Evolutionary conservation across 768 basidiomycete genomes (phyloP), one percentile per base, ranked within the genome.

Genomic region (Auriscalpium microsporum): DNA sequence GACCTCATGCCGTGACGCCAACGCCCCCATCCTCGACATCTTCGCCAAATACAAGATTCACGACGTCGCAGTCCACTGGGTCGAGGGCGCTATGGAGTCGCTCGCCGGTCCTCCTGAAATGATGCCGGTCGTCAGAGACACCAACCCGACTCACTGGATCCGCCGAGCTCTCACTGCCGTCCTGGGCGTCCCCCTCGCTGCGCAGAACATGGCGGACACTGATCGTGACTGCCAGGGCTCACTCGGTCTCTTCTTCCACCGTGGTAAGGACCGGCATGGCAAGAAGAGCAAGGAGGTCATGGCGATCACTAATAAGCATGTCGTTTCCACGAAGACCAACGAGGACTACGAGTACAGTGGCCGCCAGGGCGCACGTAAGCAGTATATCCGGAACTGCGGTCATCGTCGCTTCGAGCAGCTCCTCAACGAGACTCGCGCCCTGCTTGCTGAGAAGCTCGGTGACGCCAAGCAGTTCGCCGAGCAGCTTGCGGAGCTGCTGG

Each of bases 301-400:
- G 21, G 21, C 21, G 21, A 21, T 21, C 21, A 21, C 21, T 21
- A 68, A 64, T 62, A 50, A 57, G 40, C 70, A 71, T 33, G 66
- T 71, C 33, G 56, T 65, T 34, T 57, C 46, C 48, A 37, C 58
- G 63, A 49, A 69, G 49, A 67, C 64, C 54, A 64, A 57, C 42
- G 53, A 56, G 33, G 55, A 65, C 40, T 42, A 17, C 40, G 40
- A 42, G 40, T 21, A 21, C 21, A 21, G 21, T 21, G 21, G 2
- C 21, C 21, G 21, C 21, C 21, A 21, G 21, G 40, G 3, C 3
- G 40, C 40, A n/a, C 11, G 13, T 42, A 42, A 42, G 40, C 13
- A 11, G n/a, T 42, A 42, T n/a, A 42, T 42, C 21, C 40, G 40
- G 11, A n/a, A 11, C n/a, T 42, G 40, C 40, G 40, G 40, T n/a